Evolutionary conservation across 2,329 filamentous ascomycete genomes (phyloP).

Genomic region (Cladophialophora bantiana): DNA sequence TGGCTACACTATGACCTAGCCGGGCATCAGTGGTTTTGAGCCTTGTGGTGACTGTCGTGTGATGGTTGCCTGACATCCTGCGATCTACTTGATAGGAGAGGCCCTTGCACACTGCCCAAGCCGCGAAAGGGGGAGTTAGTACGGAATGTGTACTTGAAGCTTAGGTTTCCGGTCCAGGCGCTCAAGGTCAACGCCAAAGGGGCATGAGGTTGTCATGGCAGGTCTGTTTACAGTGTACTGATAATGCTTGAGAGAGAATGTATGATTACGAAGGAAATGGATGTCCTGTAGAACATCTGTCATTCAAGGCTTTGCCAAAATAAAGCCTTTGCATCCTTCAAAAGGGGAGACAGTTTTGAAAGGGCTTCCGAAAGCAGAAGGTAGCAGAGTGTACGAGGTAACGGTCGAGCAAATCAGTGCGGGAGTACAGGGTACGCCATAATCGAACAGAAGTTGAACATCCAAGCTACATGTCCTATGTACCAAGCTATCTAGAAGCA

Average conservation of each 20-base stretch:
- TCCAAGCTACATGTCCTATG: background rate
- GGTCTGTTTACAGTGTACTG: background rate
- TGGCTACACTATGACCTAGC: slow-evolving; percentile 39
- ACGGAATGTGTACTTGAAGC: background rate
- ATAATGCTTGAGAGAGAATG: slow-evolving; percentile 5
- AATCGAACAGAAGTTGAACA: slow-evolving; percentile 19
- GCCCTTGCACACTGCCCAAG: background rate
- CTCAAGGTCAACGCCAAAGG: background rate
- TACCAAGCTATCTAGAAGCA: background rate
- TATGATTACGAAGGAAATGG: slow-evolving; percentile 7
- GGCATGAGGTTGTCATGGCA: slow-evolving; percentile 5
- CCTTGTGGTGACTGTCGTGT: background rate
- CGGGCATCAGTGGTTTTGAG: background rate
- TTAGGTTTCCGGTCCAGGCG: background rate
- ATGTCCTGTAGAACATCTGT: background rate
- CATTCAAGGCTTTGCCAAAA: background rate
- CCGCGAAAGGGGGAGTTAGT: background rate
- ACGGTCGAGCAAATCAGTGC: slow-evolving; percentile 23
- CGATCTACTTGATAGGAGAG: background rate
- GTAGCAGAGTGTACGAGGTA: slow-evolving; percentile 19
- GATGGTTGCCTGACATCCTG: background rate
- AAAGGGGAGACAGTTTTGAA: background rate
- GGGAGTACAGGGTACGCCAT: background rate
- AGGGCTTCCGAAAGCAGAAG: background rate
- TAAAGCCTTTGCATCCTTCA: background rate